Conservation (phyloP, 768 basidiomycete species). For the Boletus rufocinnamomeus region DNA sequence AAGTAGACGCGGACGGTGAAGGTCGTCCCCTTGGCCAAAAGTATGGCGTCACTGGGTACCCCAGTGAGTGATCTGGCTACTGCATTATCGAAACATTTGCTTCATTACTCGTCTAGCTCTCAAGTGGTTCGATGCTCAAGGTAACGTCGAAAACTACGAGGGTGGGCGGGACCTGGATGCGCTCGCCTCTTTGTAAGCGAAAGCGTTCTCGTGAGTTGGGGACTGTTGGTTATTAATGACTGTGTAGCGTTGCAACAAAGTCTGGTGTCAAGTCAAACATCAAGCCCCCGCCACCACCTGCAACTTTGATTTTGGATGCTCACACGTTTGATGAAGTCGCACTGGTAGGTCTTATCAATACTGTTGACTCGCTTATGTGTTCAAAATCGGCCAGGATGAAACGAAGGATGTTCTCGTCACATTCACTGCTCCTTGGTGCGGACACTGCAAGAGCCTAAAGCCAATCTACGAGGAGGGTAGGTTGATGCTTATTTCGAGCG, state of each 20-base stretch:
- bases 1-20: conserved; percentile 89
- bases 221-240: neutral
- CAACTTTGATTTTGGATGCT: conserved; percentile 64
- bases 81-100: neutral
- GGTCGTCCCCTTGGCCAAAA: conserved; percentile 76
- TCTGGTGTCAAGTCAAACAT: conserved; percentile 85
- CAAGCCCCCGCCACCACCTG: conserved; percentile 79
- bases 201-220: neutral
- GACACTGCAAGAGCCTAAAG: conserved; percentile 93
- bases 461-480: conserved; percentile 81
- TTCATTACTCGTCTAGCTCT: conserved; percentile 54
- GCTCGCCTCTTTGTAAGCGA: conserved; percentile 69
- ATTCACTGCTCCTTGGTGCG: conserved; percentile 88
- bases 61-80: conserved; percentile 57
- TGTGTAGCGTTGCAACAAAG: conserved; percentile 65
- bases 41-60: conserved; percentile 82
- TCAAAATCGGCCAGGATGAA: conserved; percentile 45
- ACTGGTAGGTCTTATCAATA: conserved; percentile 44
- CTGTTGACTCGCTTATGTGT: neutral
- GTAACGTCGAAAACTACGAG: conserved; percentile 67
- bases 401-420: conserved; percentile 84
- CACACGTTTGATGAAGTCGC: conserved; percentile 78
- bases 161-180: conserved; percentile 81
- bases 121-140: conserved; percentile 85
- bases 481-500: neutral